Conservation (phyloP, 2,329 filamentous ascomycete species). For the Penicillium expansum region DNA sequence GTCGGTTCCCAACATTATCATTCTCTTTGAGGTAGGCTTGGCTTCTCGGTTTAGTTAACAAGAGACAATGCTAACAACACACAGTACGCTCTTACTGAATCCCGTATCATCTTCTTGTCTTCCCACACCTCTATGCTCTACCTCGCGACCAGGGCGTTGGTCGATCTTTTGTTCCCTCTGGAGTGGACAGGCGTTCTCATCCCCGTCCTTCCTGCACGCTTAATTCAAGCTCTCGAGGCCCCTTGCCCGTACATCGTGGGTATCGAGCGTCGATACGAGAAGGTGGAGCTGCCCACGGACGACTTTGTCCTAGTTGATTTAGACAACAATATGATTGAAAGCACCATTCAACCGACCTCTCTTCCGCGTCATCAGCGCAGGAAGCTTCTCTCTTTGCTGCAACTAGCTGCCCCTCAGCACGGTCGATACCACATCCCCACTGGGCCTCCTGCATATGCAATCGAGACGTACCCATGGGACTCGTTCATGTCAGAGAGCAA, state of each 20-base stretch:
- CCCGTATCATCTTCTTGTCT: conserved; percentile 91
- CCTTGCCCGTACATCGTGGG: conserved; percentile 97
- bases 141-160: conserved; percentile 82
- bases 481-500: conserved; percentile 84
- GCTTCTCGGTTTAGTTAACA: not conserved
- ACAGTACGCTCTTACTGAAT: conserved; percentile 80
- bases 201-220: conserved; percentile 78
- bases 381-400: conserved; percentile 83
- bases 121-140: conserved; percentile 97
- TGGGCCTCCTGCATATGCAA: conserved; percentile 88
- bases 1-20: conserved; percentile 87
- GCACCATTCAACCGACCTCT: conserved; percentile 71
- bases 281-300: conserved; percentile 71
- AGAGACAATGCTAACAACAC: not conserved
- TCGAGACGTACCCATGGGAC: conserved; percentile 89
- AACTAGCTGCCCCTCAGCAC: conserved; percentile 86
- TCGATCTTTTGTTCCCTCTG: conserved; percentile 81
- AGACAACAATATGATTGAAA: conserved; percentile 85
- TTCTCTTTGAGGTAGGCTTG: conserved; percentile 67
- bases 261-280: conserved; percentile 79
- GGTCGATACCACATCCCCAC: conserved; percentile 78
- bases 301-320: conserved; percentile 95
- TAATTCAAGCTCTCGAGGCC: conserved; percentile 87
- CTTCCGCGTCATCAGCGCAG: conserved; percentile 85
- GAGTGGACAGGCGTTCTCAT: conserved; percentile 95